phyloP scores from a whole-genome alignment of 495 filamentous ascomycete genomes.

The Xylaria bambusicola region DNA sequence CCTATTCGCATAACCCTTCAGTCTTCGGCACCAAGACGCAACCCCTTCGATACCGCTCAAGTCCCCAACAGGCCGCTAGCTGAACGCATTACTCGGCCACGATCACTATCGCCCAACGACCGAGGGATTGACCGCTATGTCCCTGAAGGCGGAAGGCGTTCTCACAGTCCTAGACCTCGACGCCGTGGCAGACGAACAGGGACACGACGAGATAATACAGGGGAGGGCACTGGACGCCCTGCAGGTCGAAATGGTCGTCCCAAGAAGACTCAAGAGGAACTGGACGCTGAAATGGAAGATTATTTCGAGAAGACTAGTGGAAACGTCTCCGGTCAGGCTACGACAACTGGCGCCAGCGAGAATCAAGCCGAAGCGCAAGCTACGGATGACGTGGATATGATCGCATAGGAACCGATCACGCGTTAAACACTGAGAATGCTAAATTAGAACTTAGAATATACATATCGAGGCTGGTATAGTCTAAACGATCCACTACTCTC shows the following conservation, averaged over 20 bases:
- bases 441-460: not conserved
- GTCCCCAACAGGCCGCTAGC: conserved; percentile 64
- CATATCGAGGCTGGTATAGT: not conserved
- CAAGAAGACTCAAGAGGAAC: conserved; percentile 87
- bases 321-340: conserved; percentile 23
- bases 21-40: conserved; percentile 48
- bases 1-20: conserved; percentile 80
- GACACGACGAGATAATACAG: conserved; percentile 40
- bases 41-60: conserved; percentile 62
- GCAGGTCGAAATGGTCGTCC: conserved; percentile 59
- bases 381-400: conserved; percentile 44
- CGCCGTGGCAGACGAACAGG: conserved; percentile 56
- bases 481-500: conserved; percentile 7
- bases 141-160: conserved; percentile 59
- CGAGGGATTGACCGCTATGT: conserved; percentile 84
- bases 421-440: not conserved
- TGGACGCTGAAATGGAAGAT: conserved; percentile 95
- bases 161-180: conserved; percentile 49
- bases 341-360: conserved; percentile 18
- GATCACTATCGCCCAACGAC: conserved; percentile 60
- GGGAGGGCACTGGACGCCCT: conserved; percentile 38
- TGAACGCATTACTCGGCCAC: conserved; percentile 67
- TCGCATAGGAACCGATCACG: conserved; percentile 26
- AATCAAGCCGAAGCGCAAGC: conserved; percentile 20
- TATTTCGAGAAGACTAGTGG: conserved; percentile 68